Conservation (phyloP, 2,329 filamentous ascomycete genomes). For the Penicillium sp. region DNA sequence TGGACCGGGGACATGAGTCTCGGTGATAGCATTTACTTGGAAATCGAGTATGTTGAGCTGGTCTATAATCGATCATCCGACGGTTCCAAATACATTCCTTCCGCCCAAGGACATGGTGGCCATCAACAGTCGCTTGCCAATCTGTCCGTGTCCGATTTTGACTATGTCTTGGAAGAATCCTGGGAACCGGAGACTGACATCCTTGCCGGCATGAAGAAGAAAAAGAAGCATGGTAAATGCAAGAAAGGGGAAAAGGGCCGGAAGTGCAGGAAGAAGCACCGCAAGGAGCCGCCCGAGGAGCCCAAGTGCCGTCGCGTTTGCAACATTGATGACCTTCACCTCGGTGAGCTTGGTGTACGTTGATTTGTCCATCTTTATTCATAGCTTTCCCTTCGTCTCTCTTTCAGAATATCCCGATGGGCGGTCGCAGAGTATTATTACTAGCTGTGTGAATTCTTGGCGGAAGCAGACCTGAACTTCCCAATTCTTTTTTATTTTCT, state of each 20-base stretch:
- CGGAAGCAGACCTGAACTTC: no score
- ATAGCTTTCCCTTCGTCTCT: neutral
- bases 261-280: conserved; percentile 14
- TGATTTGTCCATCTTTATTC: conserved; percentile 1
- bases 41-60: conserved; percentile 44
- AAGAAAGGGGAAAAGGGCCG: conserved; percentile 15
- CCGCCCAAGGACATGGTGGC: conserved; percentile 14
- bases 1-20: conserved; percentile 44
- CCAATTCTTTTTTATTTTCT: neutral
- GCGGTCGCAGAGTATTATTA: neutral
- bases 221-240: conserved; percentile 10
- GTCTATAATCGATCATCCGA: conserved; percentile 37
- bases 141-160: neutral
- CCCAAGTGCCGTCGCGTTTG: conserved; percentile 12
- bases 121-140: conserved; percentile 9
- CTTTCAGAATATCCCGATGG: neutral
- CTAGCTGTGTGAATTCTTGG: neutral
- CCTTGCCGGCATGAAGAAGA: conserved; percentile 1
- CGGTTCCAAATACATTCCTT: conserved; percentile 4
- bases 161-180: neutral
- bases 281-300: conserved; percentile 1
- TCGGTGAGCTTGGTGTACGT: conserved; percentile 1
- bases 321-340: conserved; percentile 15
- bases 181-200: conserved; percentile 6
- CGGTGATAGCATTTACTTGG: conserved; percentile 38